Evolutionary conservation across 352 stramenopile genomes (phyloP).

Genomic region (Peronosclerospora sorghi): DNA sequence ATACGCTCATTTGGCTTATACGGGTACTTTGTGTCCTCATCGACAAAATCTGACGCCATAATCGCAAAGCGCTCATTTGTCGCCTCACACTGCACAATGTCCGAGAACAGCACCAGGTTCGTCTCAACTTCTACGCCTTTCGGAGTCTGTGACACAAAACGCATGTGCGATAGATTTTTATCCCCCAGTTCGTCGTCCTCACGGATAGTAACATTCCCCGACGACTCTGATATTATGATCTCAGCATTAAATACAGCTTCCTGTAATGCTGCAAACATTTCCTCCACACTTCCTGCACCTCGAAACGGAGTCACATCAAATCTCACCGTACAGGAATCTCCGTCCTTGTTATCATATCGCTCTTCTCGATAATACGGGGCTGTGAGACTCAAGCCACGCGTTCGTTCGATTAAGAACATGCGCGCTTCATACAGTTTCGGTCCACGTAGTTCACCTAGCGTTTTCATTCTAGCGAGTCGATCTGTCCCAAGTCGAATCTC

Average conservation of each 20-base stretch:
- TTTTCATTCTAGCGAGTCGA: conserved; percentile 13
- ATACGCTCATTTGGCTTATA: conserved; percentile 35
- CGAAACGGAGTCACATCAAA: conserved; percentile 45
- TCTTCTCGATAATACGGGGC: conserved; percentile 26
- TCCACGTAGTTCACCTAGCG: conserved; percentile 16
- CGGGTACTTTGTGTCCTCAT: conserved; percentile 38
- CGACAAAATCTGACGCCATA: conserved; percentile 35
- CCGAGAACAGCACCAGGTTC: conserved; percentile 33
- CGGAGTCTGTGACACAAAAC: conserved; percentile 25
- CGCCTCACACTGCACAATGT: conserved; percentile 5
- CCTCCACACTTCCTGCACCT: conserved; percentile 24
- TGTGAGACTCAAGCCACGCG: conserved; percentile 10
- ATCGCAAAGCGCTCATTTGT: conserved; percentile 24
- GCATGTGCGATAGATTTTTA: conserved; percentile 34
- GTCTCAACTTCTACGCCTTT: conserved; percentile 24
- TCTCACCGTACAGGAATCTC: conserved; percentile 40
- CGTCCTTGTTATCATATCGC: conserved; percentile 31
- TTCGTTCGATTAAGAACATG: conserved; percentile 27
- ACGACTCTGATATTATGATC: conserved; percentile 56
- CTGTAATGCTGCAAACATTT: conserved; percentile 36
- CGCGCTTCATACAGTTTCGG: conserved; percentile 21
- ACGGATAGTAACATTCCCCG: conserved; percentile 58
- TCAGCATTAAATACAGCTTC: conserved; percentile 51
- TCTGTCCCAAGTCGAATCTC: conserved; percentile 24
- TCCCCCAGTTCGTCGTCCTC: conserved; percentile 54